Evolutionary conservation across 1,284 basidiomycete species (phyloP).

Genomic region (Naganishia albida): DNA sequence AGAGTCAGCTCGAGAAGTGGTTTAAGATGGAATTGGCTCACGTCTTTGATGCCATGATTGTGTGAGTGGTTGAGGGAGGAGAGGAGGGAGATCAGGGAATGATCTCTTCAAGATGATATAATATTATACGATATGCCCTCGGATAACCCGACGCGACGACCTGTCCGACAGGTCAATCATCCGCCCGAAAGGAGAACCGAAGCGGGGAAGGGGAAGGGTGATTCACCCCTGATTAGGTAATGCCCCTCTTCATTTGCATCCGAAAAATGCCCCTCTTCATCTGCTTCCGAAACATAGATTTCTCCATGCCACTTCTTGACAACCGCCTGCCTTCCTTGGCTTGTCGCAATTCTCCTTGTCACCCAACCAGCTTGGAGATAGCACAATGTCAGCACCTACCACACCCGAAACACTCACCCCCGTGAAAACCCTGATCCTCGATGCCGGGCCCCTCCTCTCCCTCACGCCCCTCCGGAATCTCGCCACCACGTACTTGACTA

Average conservation of each 20-base stretch:
- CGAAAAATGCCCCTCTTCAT: no score
- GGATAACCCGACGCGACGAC: no score
- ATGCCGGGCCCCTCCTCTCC: conserved; percentile 86
- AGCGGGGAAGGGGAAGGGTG: no score
- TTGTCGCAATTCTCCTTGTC: background rate
- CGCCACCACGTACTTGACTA: conserved; percentile 78
- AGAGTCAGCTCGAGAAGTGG: background rate
- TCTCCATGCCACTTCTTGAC: background rate
- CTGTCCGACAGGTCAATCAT: no score
- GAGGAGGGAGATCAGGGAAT: no score
- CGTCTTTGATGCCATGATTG: conserved; percentile 27
- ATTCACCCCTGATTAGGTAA: no score
- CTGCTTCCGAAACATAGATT: conserved; percentile 18
- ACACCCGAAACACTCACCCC: conserved; percentile 22
- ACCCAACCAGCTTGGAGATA: background rate
- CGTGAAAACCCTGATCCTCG: conserved; percentile 78
- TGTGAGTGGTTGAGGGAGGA: background rate
- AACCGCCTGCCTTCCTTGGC: background rate
- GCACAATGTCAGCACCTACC: background rate
- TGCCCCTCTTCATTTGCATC: no score
- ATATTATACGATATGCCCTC: no score
- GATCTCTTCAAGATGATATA: no score
- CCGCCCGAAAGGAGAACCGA: no score
- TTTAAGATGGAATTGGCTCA: background rate
- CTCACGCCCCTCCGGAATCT: conserved; percentile 80